Percentiles rank a stretch among this genome's conserved stretches.
phyloP scores from a whole-genome alignment of 2,329 filamentous ascomycete species.

The Colletotrichum graminicola region DNA sequence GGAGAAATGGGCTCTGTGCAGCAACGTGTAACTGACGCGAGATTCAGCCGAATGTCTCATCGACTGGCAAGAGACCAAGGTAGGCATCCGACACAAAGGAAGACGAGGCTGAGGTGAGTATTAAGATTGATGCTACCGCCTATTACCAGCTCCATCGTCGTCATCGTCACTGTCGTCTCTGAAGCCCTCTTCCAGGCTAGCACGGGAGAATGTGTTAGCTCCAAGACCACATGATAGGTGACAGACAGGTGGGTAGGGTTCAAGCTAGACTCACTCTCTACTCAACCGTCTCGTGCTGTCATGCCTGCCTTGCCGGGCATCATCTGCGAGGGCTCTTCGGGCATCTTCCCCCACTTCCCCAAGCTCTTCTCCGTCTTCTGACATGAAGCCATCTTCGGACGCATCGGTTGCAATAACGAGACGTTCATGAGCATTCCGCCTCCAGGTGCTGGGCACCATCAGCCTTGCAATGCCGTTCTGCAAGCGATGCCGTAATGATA shows the following conservation, averaged over 20 bases:
- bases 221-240: neutral
- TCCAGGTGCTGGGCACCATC: constrained; percentile 63
- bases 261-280: constrained; percentile 69
- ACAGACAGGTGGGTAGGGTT: neutral
- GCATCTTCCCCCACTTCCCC: constrained; percentile 68
- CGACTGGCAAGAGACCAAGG: constrained; percentile 8
- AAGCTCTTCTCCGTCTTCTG: constrained; percentile 78
- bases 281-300: constrained; percentile 75
- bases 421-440: constrained; percentile 55
- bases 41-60: constrained; percentile 29
- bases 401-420: constrained; percentile 56
- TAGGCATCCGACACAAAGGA: neutral
- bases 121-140: constrained; percentile 38
- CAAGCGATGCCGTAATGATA: constrained; percentile 65
- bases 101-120: constrained; percentile 30
- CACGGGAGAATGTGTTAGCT: constrained; percentile 36
- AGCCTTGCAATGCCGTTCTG: constrained; percentile 55
- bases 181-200: constrained; percentile 69
- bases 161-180: constrained; percentile 61
- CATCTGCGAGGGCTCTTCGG: constrained; percentile 55
- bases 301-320: constrained; percentile 52
- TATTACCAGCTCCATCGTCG: constrained; percentile 44
- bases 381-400: constrained; percentile 67
- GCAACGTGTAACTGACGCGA: constrained; percentile 11
- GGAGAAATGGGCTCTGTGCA: constrained; percentile 14